Conservation (phyloP, 768 basidiomycete genomes). For the Saitozyma podzolica region DNA sequence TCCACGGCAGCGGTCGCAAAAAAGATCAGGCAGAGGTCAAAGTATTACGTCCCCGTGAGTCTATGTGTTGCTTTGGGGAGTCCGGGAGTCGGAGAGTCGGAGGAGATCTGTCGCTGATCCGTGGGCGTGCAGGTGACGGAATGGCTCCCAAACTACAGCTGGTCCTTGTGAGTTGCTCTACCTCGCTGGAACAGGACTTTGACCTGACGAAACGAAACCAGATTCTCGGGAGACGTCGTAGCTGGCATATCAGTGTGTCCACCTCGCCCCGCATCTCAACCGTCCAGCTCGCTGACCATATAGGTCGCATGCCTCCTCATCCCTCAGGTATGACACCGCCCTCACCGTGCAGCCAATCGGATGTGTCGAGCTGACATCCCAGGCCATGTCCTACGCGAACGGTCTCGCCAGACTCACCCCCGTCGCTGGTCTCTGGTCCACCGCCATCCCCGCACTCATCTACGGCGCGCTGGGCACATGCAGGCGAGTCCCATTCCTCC, state of each 20-base stretch:
- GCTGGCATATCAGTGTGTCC: constrained; percentile 72
- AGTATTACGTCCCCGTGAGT: constrained; percentile 50
- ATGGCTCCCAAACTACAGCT: constrained; percentile 51
- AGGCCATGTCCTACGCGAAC: constrained; percentile 87
- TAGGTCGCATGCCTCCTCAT: constrained; percentile 53
- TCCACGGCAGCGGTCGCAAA: too few relatives aligned
- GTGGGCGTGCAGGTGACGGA: constrained; percentile 31
- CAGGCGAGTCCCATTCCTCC: constrained; percentile 33
- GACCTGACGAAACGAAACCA: constrained; percentile 34
- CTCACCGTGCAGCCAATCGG: too few relatives aligned
- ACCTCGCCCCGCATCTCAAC: neutral
- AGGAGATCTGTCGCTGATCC: neutral
- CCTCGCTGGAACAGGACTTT: constrained; percentile 4
- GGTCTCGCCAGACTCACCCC: constrained; percentile 83
- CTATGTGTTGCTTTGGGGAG: neutral
- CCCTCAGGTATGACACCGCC: constrained; percentile 38
- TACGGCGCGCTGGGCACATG: constrained; percentile 88
- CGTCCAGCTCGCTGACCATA: neutral
- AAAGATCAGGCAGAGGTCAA: constrained; percentile 46
- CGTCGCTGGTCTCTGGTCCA: constrained; percentile 80
- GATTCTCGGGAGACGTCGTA: constrained; percentile 70
- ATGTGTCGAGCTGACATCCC: constrained; percentile 38
- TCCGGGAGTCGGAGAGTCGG: neutral
- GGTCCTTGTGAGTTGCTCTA: constrained; percentile 33
- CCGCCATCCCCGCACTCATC: constrained; percentile 80